Base-by-base conservation (phyloP, 2,329 filamentous ascomycete species). In the Pezicula radicicola region DNA sequence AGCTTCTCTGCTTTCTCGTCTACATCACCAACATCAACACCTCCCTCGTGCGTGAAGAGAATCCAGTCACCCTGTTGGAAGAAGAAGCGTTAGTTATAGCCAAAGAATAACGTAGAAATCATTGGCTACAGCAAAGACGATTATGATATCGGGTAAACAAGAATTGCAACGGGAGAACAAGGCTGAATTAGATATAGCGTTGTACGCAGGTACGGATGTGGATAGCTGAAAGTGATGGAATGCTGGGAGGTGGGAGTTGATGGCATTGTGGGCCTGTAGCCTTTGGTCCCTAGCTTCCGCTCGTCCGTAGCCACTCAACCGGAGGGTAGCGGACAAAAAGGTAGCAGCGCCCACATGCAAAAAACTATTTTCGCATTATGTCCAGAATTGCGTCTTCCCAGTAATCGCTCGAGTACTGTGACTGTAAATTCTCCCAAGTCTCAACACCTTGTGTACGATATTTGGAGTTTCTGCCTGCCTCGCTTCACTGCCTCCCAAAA, bases 1-100 rank as follows among this genome's bases (percentile, higher is more conserved):
- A 99, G 84, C 88, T 97, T 99, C 84, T 97, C 91, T 59, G 94
- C 94, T 83, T 99, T 99, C 60, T 86, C 91, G 68, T 99, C 94
- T 62, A 99, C 94, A 85, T 99, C 94, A 72, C 94, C 94, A 66
- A 99, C 94, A 75, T 99, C 94, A 63, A 99, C 92, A 88, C 94
- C 94, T 81, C 94, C 94, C 78, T 99, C 94, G 78, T 99, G 91
- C 68, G 93, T 97, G 82, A 99, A 99, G 69, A 99, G 90, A 71
- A 99, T 97, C 91, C 92, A 97, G 76, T 99, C 94, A 70, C 94
- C 94, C 94, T 97, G 71, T 13, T 33, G 25, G 45, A 48, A 44
- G 42, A 56, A 41, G 42, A 40, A n/a, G n/a, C n/a, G 55, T 66
- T 53, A 65, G 61, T 16, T 6, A 13, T 4, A 19, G 9, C 39